Evolutionary conservation across 371 early-diverging fungal species (phyloP), one percentile per base, ranked within the genome.

Genomic region (Mycotypha africana): DNA sequence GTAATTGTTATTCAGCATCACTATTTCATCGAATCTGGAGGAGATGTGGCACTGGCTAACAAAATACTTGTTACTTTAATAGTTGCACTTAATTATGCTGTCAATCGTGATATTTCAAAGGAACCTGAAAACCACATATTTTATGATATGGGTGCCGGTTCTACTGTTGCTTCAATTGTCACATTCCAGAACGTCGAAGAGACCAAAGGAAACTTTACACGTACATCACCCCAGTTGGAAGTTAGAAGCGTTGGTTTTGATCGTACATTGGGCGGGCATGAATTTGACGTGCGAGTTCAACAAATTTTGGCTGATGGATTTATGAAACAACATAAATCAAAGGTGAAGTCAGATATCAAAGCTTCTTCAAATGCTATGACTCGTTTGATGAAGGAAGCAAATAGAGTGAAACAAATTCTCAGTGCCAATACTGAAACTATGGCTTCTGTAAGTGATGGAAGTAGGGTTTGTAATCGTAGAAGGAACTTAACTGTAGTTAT

Each of bases 121-220:
- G 76, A 76, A 25, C 80, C 86, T 5, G 87, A 93, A 53, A 75
- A 84, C 56, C 92, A 95, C 58, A 65, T 97, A 43, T 92, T 97
- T 60, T 95, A 87, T 60, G 97, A 97, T 70, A 90, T 95, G 90
- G 98, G 98, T 4, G 95, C 97, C 12, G 92, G 93, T 8, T 89
- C 86, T 50, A 95, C 97, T 2, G 85, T 79, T 8, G 96, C 91
- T 8, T 85, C 93, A 4, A 73, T 98, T 23, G 91, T 88, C 2
- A 73, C 77, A 11, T 93, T 96, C 66, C 74, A 83, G n/a, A 74
- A 76, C 14, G 57, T 68, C 11, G 70, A 70, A 22, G 63, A 73
- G 26, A 81, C 82, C 65, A 80, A 85, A 40, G 72, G 76, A 23
- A 82, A 81, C 49, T 62, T 52, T 42, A 66, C 74, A 52, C 76